Evolutionary conservation across 345 rosid genomes (phyloP).

Genomic region (Bretschneidera sinensis): DNA sequence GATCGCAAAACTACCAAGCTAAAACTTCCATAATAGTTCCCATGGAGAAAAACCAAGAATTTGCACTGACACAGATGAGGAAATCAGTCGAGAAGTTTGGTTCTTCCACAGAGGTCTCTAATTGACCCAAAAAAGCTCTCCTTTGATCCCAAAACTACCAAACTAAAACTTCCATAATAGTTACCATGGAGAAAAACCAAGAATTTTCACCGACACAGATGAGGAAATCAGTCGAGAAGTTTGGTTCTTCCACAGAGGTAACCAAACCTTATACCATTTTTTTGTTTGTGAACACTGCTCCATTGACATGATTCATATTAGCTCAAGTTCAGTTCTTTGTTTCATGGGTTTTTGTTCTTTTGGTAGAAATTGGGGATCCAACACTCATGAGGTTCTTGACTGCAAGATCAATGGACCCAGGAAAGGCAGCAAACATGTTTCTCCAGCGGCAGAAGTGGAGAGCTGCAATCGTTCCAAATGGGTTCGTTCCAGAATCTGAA

Average conservation of each 20-base stretch:
- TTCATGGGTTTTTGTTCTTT: background rate
- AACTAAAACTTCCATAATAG: background rate
- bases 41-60: conserved; percentile 51
- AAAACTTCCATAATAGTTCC: conserved; percentile 1
- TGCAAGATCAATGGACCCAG: conserved; percentile 86
- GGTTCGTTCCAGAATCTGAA: conserved; percentile 63
- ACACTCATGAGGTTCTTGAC: conserved; percentile 81
- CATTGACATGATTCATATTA: background rate
- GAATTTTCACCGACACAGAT: conserved; percentile 57
- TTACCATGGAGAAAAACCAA: conserved; percentile 44
- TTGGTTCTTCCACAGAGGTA: conserved; percentile 71
- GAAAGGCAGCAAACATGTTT: conserved; percentile 84
- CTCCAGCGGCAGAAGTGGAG: conserved; percentile 90
- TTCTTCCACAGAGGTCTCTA: conserved; percentile 56
- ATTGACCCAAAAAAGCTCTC: background rate
- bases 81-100: conserved; percentile 58
- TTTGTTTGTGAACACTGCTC: background rate
- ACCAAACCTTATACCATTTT: background rate
- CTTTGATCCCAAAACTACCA: background rate
- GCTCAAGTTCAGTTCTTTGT: background rate
- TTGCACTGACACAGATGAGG: conserved; percentile 61
- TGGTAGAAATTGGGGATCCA: conserved; percentile 50
- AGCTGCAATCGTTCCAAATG: conserved; percentile 57
- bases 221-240: conserved; percentile 56
- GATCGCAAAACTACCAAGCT: background rate